Base-by-base conservation (phyloP, 495 filamentous ascomycete species). In the Tuber aestivum region DNA sequence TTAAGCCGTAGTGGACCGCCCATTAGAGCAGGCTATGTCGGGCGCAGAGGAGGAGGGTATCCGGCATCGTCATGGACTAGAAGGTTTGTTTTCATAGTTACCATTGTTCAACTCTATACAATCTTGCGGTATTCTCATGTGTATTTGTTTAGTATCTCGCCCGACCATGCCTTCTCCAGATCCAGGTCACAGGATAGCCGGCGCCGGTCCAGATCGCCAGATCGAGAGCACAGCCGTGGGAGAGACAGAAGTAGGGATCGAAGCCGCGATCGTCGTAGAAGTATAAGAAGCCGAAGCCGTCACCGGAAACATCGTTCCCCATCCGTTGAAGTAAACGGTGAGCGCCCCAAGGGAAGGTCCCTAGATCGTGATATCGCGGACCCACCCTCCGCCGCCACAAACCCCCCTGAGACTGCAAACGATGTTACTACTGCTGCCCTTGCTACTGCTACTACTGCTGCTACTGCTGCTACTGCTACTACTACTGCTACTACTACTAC, bases 1-100 rank as follows among this genome's bases (percentile, higher is more conserved):
- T 84, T 84, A 41, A 85, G 83, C 71, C 84, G 81, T 76, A 85
- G 86, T 72, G 84, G 80, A 45, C 84, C 81, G 70, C 77, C 83
- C 65, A 71, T 69, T 61, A 78, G 76, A 61, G 80, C 76, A 14
- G 78, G 77, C 38, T 77, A 50, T 72, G 74, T 75, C 48, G 71
- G 71, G 9, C 72, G 75, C 32, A 77, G 76, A 68, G 81, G 83
- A 74, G 82, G 83, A 71, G 76, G 73, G 42, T 79, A 76, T 68
- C 65, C 70, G 45, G 74, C 69, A 68, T 83, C 81, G 16, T 78
- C 75, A 21, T 81, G 74, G 80, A 72, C 72, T 40, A 75, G 82
- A 77, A 82, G 82, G 82, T 83, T 71, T 77, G 82, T 80, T 61
- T 70, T 76, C 32, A 41, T 72, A 72, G 69, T 69, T 74, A 32